A percentile compares a stretch with the other conserved stretches of the same genome.
Evolutionary conservation across 2,329 filamentous ascomycete genomes (phyloP).

Genomic region (Colletotrichum sp.): DNA sequence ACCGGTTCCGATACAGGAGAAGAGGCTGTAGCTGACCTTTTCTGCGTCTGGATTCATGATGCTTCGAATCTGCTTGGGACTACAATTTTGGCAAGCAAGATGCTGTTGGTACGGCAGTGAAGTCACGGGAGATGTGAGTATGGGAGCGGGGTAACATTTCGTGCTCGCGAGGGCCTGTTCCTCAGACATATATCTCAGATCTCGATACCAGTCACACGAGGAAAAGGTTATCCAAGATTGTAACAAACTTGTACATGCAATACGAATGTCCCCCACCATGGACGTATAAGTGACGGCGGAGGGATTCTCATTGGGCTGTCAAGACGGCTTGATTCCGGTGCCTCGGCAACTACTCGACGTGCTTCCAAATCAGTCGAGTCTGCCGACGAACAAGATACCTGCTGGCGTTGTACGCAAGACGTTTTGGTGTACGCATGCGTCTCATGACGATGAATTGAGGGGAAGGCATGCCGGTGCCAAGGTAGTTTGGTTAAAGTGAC

Average conservation of each 20-base stretch:
- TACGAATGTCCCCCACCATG: neutral
- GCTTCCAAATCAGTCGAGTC: neutral
- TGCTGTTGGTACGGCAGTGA: neutral
- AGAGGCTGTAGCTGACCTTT: constrained; percentile 35
- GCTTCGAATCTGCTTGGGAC: neutral
- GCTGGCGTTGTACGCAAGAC: neutral
- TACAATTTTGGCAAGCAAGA: neutral
- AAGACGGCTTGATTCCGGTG: neutral
- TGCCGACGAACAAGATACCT: neutral
- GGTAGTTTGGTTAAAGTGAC: constrained; percentile 33
- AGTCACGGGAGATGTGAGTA: neutral
- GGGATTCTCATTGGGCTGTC: neutral
- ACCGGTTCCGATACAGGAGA: constrained; percentile 61
- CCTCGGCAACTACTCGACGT: neutral
- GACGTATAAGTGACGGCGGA: neutral
- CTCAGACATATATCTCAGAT: neutral
- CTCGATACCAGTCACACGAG: neutral
- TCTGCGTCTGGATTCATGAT: neutral
- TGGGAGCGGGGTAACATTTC: neutral
- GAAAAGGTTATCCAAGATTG: neutral
- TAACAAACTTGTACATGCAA: neutral
- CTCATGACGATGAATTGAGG: neutral
- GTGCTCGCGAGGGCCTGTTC: neutral
- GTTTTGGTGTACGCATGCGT: neutral
- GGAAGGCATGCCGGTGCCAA: neutral